Evolutionary conservation across 208 protist genomes (phyloP).

Genomic region (Crithidia mellificae): DNA sequence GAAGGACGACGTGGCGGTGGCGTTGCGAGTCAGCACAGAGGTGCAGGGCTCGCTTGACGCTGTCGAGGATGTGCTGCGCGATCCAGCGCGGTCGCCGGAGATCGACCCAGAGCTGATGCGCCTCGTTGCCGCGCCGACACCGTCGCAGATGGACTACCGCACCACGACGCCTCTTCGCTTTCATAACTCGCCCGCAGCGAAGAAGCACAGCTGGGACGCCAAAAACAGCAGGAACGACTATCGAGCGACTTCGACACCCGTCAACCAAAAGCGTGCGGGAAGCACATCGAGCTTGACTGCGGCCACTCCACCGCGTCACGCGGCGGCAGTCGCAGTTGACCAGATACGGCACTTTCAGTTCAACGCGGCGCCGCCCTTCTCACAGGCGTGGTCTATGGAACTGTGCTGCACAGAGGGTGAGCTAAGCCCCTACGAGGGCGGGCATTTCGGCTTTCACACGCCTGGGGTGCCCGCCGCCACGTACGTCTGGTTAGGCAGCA

Average conservation of each 20-base stretch:
- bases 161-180: not conserved
- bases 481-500: conserved; percentile 30
- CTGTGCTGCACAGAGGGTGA: conserved; percentile 21
- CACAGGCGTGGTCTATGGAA: conserved; percentile 22
- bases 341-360: conserved; percentile 37
- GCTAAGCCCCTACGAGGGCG: conserved; percentile 16
- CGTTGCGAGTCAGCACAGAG: conserved; percentile 32
- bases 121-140: not conserved
- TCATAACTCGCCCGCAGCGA: not conserved
- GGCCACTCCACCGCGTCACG: not conserved
- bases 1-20: conserved; percentile 8
- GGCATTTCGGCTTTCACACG: conserved; percentile 39
- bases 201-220: too few species aligned
- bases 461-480: conserved; percentile 31
- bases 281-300: not conserved
- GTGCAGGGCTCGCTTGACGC: conserved; percentile 26
- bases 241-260: not conserved
- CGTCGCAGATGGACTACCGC: not conserved
- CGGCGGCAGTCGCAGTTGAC: too few species aligned
- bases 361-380: conserved; percentile 1
- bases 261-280: not conserved
- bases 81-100: conserved; percentile 4
- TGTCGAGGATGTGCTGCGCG: conserved; percentile 13
- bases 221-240: not conserved
- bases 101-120: conserved; percentile 29